Percentiles rank a stretch among this genome's conserved stretches.
These are phyloP conservation scores for Cladobotryum mycophilum DNA, from an alignment of 2,329 filamentous ascomycete species.

Conservation along the genomic window DNA sequence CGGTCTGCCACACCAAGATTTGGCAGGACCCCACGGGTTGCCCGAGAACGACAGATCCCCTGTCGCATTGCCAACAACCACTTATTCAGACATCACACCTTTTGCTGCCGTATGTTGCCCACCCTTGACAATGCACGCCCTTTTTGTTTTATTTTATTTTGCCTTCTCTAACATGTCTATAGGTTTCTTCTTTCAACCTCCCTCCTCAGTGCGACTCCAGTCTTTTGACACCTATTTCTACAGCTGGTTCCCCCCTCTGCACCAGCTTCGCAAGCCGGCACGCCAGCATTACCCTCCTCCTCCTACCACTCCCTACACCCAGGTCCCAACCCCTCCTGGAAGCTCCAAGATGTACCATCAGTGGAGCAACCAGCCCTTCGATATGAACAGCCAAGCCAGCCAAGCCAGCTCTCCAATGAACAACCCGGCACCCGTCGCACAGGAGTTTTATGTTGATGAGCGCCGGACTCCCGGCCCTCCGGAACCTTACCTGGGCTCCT, in stretches of 20 bases:
- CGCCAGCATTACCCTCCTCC: slow-evolving; percentile 32
- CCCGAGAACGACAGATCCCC: slow-evolving; percentile 21
- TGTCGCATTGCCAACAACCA: slow-evolving; percentile 14
- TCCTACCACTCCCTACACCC: slow-evolving; percentile 29
- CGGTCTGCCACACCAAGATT: slow-evolving; percentile 27
- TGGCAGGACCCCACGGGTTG: slow-evolving; percentile 23
- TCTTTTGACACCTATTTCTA: slow-evolving; percentile 47
- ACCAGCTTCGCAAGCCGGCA: slow-evolving; percentile 37
- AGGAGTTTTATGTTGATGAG: slow-evolving; percentile 35
- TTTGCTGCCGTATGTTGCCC: slow-evolving; percentile 27
- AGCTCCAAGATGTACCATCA: slow-evolving; percentile 39
- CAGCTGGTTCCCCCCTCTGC: slow-evolving; percentile 42
- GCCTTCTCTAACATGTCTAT: not conserved
- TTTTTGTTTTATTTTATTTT: not conserved
- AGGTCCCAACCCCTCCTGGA: slow-evolving; percentile 43
- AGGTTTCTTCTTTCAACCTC: slow-evolving; percentile 28
- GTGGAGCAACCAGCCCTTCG: slow-evolving; percentile 34
- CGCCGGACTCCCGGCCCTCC: slow-evolving; percentile 32
- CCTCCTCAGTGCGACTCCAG: slow-evolving; percentile 35
- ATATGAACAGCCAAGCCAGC: slow-evolving; percentile 35
- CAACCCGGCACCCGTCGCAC: slow-evolving; percentile 28
- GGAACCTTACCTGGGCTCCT: slow-evolving; percentile 31
- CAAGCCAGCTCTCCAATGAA: slow-evolving; percentile 42
- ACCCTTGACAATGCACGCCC: not conserved
- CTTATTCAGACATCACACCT: slow-evolving; percentile 24